Percentiles rank a stretch among this genome's conserved stretches.
These are phyloP conservation scores for Globisporangium splendens DNA, from an alignment of 352 stramenopile genomes.

Conservation along the genomic window DNA sequence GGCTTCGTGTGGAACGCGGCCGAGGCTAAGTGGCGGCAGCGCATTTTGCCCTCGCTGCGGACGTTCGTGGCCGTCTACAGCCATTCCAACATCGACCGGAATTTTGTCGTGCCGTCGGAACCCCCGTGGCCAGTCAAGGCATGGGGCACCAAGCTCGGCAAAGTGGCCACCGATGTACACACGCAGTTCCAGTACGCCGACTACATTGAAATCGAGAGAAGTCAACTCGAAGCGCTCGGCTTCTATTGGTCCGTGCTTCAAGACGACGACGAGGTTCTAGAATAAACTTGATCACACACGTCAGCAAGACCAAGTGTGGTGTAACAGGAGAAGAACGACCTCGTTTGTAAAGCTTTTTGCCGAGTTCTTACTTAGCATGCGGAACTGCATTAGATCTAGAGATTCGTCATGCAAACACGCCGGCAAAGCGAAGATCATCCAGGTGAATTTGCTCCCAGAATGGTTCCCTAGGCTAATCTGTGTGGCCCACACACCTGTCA, in stretches of 20 bases:
- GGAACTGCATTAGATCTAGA: too few species aligned
- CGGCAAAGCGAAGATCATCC: too few species aligned
- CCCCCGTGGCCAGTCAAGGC: slow-evolving; percentile 35
- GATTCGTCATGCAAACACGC: too few species aligned
- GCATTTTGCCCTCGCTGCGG: slow-evolving; percentile 40
- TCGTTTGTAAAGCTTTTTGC: too few species aligned
- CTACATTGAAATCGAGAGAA: slow-evolving; percentile 50
- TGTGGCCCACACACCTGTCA: background rate
- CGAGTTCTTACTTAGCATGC: too few species aligned
- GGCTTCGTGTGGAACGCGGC: slow-evolving; percentile 53
- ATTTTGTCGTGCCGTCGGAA: slow-evolving; percentile 49
- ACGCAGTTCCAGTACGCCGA: slow-evolving; percentile 28
- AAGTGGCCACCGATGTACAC: slow-evolving; percentile 20
- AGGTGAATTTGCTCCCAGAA: too few species aligned
- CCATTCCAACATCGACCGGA: slow-evolving; percentile 25
- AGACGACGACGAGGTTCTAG: slow-evolving; percentile 1
- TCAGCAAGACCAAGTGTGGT: slow-evolving; percentile 1
- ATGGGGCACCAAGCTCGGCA: slow-evolving; percentile 33
- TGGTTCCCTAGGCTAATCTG: background rate
- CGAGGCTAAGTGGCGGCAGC: slow-evolving; percentile 40
- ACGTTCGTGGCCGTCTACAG: slow-evolving; percentile 36
- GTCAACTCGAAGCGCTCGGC: slow-evolving; percentile 39
- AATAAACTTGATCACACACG: too few species aligned
- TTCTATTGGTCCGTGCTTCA: slow-evolving; percentile 36
- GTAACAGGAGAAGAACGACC: background rate